These are phyloP conservation scores for Amoebophrya sp. DNA, from an alignment of 169 alveolate genomes.

Conservation along the genomic window DNA sequence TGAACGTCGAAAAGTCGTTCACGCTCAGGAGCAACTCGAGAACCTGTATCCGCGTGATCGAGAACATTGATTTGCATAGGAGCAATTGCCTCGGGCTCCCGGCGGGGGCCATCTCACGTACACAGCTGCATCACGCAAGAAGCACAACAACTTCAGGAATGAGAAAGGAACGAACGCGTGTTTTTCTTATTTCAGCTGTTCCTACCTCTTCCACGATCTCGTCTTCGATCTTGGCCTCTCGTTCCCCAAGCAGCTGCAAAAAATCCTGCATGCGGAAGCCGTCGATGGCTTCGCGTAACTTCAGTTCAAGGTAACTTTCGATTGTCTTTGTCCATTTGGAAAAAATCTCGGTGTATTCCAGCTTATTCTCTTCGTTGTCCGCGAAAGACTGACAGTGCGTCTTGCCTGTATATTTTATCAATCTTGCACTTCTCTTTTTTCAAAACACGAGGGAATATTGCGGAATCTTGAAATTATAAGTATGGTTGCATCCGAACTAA, in stretches of 20 bases:
- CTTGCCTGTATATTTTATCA: neutral
- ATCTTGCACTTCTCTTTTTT: neutral
- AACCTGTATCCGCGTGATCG: no score
- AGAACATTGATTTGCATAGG: no score
- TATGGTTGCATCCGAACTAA: no score
- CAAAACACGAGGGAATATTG: no score
- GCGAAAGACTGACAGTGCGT: neutral
- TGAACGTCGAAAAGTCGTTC: neutral
- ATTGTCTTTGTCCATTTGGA: neutral
- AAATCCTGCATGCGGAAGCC: neutral
- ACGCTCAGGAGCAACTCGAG: neutral
- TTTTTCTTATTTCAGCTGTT: no score
- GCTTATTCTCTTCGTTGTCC: neutral
- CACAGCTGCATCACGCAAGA: no score
- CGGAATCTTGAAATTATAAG: no score
- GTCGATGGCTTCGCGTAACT: no score
- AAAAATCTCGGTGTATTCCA: neutral
- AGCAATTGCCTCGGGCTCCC: no score
- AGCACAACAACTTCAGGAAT: no score
- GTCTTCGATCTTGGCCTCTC: neutral
- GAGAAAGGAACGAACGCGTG: no score
- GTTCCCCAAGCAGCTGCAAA: neutral
- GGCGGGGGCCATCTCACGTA: no score
- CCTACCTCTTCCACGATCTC: constrained; percentile 9
- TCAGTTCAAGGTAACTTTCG: neutral